Evolutionary conservation across 495 filamentous ascomycete genomes (phyloP), one percentile per base, ranked within the genome.

Genomic region (Cercophora samala): DNA sequence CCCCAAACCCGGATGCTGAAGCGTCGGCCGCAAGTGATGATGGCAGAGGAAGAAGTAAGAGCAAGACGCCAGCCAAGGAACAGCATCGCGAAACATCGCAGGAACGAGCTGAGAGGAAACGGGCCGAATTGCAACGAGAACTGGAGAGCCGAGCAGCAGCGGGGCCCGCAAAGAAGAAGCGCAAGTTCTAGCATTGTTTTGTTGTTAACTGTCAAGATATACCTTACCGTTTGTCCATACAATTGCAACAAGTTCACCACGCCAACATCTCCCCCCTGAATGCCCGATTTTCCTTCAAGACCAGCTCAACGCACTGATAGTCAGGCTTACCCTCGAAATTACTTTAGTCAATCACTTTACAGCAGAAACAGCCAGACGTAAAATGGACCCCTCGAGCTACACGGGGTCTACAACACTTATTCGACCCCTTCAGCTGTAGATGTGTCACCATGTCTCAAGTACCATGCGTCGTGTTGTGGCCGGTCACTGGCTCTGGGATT

Each of bases 341-440:
- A 18, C 37, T 0, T 58, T 17, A 58, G 21, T 5, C 6, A 11
- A 58, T 58, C 19, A 21, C 19, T 58, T 58, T 18, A 46, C 37
- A 13, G 37, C 15, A 13, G 37, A 17, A 46, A 13, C 37, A 9
- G 37, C 9, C 6, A 46, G 9, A 46, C 66, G 67, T 90, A 77
- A 32, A 72, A 64, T 0, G 82, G 84, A 61, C 86, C 86, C 13
- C 83, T 74, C 37, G 37, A 9, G 72, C 91, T 88, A 73, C 90
- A 91, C 87, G 88, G 90, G 17, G 87, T 82, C 73, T 91, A 88
- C 1, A 89, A 88, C 68, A 90, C 90, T 29, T 88, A 75, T 61
- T 77, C 70, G 5, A 78, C 26, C n/a, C 61, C 69, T 52, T 70
- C 58, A n/a, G 15, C 42, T 22, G 53, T 58, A 63, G 68, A 29